These are phyloP conservation scores for Penicillium manginii DNA, from an alignment of 495 filamentous ascomycete genomes.

Conservation along the genomic window DNA sequence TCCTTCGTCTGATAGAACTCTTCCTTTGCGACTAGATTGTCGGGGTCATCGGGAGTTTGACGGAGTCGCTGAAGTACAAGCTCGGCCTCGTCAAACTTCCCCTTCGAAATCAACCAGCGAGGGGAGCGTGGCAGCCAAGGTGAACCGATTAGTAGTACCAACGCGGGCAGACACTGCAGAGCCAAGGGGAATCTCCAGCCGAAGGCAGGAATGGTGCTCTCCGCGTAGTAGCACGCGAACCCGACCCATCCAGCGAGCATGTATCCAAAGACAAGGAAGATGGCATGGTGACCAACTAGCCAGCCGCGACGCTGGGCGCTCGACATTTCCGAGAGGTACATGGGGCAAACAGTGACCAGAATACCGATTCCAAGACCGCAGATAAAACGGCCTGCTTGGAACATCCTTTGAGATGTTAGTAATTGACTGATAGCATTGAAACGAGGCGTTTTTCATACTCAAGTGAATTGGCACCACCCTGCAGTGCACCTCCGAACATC, in stretches of 20 bases:
- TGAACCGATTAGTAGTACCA: constrained; percentile 44
- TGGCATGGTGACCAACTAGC: constrained; percentile 43
- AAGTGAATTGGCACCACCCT: constrained; percentile 46
- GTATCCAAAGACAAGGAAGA: constrained; percentile 49
- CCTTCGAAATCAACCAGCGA: constrained; percentile 50
- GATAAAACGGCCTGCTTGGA: constrained; percentile 51
- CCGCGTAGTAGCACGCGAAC: constrained; percentile 45
- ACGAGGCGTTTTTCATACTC: constrained; percentile 20
- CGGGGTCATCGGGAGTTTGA: constrained; percentile 32
- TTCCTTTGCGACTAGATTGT: constrained; percentile 37
- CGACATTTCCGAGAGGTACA: constrained; percentile 48
- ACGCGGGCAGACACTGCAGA: constrained; percentile 43
- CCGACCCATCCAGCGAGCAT: constrained; percentile 49
- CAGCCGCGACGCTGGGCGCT: constrained; percentile 40
- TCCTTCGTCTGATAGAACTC: constrained; percentile 45
- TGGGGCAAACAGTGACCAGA: constrained; percentile 49
- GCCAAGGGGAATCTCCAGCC: constrained; percentile 52
- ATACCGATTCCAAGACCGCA: constrained; percentile 53
- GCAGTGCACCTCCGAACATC: constrained; percentile 50
- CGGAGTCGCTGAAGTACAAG: constrained; percentile 37
- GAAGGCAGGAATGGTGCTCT: constrained; percentile 36
- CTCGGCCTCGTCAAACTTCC: constrained; percentile 40
- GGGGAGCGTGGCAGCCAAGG: constrained; percentile 48
- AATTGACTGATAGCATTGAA: background rate
- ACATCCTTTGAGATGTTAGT: constrained; percentile 40